These are phyloP conservation scores for Prunus salicina DNA, from an alignment of 306 rosid species.

Conservation along the genomic window DNA sequence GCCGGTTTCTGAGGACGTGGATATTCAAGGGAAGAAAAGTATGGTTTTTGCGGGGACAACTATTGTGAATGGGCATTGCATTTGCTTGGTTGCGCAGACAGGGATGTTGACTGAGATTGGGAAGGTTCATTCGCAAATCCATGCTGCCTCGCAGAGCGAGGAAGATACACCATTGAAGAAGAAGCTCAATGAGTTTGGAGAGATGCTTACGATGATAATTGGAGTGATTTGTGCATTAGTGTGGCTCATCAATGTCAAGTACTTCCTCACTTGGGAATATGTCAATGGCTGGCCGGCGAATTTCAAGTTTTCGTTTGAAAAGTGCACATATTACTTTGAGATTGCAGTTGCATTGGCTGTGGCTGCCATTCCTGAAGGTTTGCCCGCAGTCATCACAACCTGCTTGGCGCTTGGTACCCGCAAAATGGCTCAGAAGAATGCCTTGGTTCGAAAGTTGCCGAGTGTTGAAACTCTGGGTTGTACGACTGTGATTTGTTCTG, in stretches of 20 bases:
- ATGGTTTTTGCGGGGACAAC: conserved; percentile 76
- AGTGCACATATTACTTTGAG: conserved; percentile 51
- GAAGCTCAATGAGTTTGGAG: conserved; percentile 52
- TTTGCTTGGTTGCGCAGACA: conserved; percentile 65
- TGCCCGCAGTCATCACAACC: conserved; percentile 52
- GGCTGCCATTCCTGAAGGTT: conserved; percentile 58
- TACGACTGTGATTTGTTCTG: conserved; percentile 51
- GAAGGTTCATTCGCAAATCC: conserved; percentile 76
- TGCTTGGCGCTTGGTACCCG: conserved; percentile 56
- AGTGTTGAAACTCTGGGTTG: conserved; percentile 59
- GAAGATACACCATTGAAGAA: conserved; percentile 87
- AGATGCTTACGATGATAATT: conserved; percentile 40
- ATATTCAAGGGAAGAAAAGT: conserved; percentile 47
- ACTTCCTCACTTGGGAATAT: conserved; percentile 47
- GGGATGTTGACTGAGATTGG: conserved; percentile 78
- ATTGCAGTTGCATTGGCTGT: conserved; percentile 57
- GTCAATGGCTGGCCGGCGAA: conserved; percentile 44
- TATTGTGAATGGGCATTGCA: conserved; percentile 64
- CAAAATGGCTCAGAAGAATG: conserved; percentile 58
- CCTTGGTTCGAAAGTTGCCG: conserved; percentile 67
- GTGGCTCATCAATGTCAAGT: conserved; percentile 52
- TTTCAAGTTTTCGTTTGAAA: conserved; percentile 52
- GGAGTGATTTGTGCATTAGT: conserved; percentile 46
- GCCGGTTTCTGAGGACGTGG: conserved; percentile 37
- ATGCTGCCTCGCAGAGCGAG: conserved; percentile 54